phyloP scores from a whole-genome alignment of 805 yeast genomes.

The Yarrowia yakushimensis region DNA sequence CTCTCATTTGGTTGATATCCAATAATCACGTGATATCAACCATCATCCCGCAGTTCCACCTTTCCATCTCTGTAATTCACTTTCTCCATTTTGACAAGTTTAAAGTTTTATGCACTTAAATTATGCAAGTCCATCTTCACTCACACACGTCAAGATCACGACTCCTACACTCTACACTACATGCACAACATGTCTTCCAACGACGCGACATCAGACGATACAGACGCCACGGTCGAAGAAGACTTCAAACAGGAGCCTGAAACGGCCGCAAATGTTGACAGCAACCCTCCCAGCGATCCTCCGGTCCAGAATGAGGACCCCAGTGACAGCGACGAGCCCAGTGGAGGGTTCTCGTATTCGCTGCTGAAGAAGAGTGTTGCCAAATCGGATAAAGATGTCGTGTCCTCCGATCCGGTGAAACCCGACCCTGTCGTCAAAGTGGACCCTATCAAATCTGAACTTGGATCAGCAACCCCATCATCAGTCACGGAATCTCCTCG shows the following conservation, averaged over 20 bases:
- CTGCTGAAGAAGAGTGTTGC: neutral
- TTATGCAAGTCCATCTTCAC: no score
- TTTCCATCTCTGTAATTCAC: no score
- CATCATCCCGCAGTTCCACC: no score
- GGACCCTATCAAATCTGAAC: neutral
- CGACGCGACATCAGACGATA: conserved; percentile 23
- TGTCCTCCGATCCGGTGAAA: neutral
- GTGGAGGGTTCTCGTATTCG: neutral
- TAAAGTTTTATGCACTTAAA: neutral
- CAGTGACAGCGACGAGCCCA: neutral
- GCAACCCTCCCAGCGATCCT: neutral
- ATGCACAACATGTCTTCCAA: conserved; percentile 8
- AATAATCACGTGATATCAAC: neutral
- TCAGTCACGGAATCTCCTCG: neutral
- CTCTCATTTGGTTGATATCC: no score
- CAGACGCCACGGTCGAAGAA: conserved; percentile 22
- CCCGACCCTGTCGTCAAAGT: neutral
- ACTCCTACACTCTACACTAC: no score
- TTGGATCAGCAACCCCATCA: neutral
- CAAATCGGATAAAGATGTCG: no score
- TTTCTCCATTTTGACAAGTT: no score
- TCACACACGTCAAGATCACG: no score
- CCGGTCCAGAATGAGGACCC: neutral
- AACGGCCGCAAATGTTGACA: neutral
- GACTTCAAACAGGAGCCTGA: conserved; percentile 7